Evolutionary conservation across 768 basidiomycete genomes (phyloP), one percentile per base, ranked within the genome.

Genomic region (Xanthoconium purpureum): DNA sequence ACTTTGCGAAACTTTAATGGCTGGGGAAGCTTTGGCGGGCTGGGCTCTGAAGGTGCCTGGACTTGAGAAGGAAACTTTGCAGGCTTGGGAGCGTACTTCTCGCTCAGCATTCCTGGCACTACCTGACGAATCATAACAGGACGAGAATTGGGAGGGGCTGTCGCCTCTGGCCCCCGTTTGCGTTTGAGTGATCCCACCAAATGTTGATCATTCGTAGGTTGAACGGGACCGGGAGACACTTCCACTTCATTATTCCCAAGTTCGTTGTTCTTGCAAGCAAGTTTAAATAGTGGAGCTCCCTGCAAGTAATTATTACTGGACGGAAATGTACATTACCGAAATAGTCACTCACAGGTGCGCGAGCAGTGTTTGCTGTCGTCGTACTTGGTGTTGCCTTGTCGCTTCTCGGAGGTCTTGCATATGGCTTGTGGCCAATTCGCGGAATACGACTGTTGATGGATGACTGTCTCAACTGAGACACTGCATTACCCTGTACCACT

Each of bases 371-470:
- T 35, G 35, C 20, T n/a, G 54, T 59, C 38, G 58, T 56, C 20
- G 60, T 44, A 38, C n/a, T 48, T 35, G 30, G 15, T n/a, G 47
- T 29, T 33, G 17, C 17, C 37, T 35, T 64, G 44, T 44, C 58
- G 11, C 50, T 52, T 35, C 52, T 57, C 10, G 62, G 50, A 48
- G 75, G 75, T 55, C 82, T 76, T 32, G 78, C 71, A 67, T 87
- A 87, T 3, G 84, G 85, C 52, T 85, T 87, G 28, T 67, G 68
- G 36, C 77, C 78, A 40, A 83, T 82, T 56, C 85, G 77, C 17
- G 85, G 85, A 62, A 87, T 87, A 66, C 77, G 77, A 68, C 85
- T 84, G 1, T 74, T 77, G n/a, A 33, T 42, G 28, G 69, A 63
- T 9, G 74, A 68, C 58, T 84, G 81, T 63, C 78, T 82, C 50